A percentile compares a stretch with the other conserved stretches of the same genome.
These are phyloP conservation scores for Tanacetum coccineum DNA, from an alignment of 129 eudicot genomes.

Conservation along the genomic window DNA sequence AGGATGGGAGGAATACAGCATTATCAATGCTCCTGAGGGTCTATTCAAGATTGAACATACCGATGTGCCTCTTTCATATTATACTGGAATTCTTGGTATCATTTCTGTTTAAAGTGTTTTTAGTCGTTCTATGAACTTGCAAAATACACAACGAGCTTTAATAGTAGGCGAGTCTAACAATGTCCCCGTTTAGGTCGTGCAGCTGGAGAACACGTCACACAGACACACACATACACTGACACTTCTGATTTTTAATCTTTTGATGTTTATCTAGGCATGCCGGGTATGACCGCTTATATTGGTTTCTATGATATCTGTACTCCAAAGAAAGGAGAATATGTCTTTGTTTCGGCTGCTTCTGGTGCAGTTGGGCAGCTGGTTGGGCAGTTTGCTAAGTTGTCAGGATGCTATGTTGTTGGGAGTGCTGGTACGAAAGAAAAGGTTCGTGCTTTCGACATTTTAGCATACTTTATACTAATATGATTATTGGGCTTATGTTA, in stretches of 20 bases:
- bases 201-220: too few relatives aligned
- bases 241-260: too few relatives aligned
- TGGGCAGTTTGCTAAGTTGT: slow-evolving; percentile 47
- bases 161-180: too few relatives aligned
- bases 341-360: slow-evolving; percentile 42
- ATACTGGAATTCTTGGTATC: slow-evolving; percentile 74
- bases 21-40: slow-evolving; percentile 29
- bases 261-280: slow-evolving; percentile 35
- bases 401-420: slow-evolving; percentile 53
- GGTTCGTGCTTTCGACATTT: neutral
- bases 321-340: slow-evolving; percentile 46
- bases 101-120: neutral
- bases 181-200: too few relatives aligned
- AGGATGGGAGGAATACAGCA: slow-evolving; percentile 72
- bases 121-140: too few relatives aligned
- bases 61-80: slow-evolving; percentile 75
- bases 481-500: neutral
- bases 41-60: slow-evolving; percentile 52
- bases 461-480: neutral
- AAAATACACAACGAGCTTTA: too few relatives aligned
- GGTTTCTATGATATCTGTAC: slow-evolving; percentile 42
- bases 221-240: too few relatives aligned
- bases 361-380: slow-evolving; percentile 53
- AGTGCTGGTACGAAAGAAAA: slow-evolving; percentile 47
- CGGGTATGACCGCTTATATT: slow-evolving; percentile 42